phyloP scores from a whole-genome alignment of 2,329 filamentous ascomycete species.

The Chrysosporium keratinophilum region DNA sequence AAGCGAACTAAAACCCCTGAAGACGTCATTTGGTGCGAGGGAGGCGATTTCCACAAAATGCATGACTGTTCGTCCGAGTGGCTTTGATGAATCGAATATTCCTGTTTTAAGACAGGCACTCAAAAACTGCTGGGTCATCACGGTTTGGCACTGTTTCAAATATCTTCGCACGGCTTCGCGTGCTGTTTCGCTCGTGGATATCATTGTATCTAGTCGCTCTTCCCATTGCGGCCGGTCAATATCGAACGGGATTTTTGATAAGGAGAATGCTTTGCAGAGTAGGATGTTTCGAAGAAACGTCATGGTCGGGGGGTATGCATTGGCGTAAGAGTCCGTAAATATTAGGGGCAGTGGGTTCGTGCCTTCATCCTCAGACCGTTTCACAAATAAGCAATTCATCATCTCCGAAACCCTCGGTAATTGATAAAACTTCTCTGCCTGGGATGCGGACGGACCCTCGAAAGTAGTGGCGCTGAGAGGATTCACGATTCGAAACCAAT shows the following conservation, averaged over 20 bases:
- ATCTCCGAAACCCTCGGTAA: constrained; percentile 33
- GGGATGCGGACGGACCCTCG: constrained; percentile 20
- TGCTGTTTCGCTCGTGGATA: constrained; percentile 58
- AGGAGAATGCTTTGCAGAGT: constrained; percentile 45
- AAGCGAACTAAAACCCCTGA: constrained; percentile 38
- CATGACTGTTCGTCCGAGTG: constrained; percentile 37
- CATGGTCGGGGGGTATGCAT: constrained; percentile 58
- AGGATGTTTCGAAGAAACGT: constrained; percentile 57
- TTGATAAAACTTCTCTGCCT: constrained; percentile 25
- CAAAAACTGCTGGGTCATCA: constrained; percentile 35
- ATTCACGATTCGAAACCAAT: constrained; percentile 58
- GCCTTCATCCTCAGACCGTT: constrained; percentile 12
- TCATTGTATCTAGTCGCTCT: constrained; percentile 60
- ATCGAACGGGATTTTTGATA: constrained; percentile 37
- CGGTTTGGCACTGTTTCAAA: constrained; percentile 26
- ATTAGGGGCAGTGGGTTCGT: constrained; percentile 25
- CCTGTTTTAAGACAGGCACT: constrained; percentile 38
- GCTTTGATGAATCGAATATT: constrained; percentile 28
- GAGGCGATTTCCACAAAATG: constrained; percentile 47
- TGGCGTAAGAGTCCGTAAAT: constrained; percentile 25
- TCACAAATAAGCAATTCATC: constrained; percentile 20
- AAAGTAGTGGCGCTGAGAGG: constrained; percentile 35
- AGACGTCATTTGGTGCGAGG: constrained; percentile 43
- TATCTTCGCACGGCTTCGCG: constrained; percentile 44
- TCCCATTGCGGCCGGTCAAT: constrained; percentile 71